Evolutionary conservation across 2,329 filamentous ascomycete genomes (phyloP).

Genomic region (Sporothrix curviconia): DNA sequence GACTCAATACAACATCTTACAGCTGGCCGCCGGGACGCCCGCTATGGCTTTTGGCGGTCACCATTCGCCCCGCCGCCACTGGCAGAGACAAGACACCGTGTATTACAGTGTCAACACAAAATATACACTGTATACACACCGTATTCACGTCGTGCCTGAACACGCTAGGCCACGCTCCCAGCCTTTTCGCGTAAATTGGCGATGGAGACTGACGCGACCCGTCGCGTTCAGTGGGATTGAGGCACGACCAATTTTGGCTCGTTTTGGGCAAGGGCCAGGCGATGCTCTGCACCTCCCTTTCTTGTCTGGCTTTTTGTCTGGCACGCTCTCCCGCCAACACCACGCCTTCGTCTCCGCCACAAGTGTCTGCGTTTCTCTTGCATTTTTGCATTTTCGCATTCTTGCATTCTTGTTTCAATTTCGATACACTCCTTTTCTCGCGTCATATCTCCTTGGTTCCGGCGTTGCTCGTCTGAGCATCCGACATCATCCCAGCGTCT

Average conservation of each 20-base stretch:
- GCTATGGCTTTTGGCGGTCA: conserved; percentile 4
- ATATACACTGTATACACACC: too few relatives aligned
- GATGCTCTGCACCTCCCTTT: conserved; percentile 8
- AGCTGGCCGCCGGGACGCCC: not conserved
- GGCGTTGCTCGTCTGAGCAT: too few relatives aligned
- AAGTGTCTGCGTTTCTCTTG: not conserved
- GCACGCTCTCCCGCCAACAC: conserved; percentile 10
- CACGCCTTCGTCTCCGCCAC: not conserved
- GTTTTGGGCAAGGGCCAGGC: conserved; percentile 3
- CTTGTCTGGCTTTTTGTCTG: too few relatives aligned
- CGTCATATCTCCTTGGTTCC: too few relatives aligned
- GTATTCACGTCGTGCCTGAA: not conserved
- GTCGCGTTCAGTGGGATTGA: conserved; percentile 7
- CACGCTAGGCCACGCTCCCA: conserved; percentile 2
- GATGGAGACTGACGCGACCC: conserved; percentile 11
- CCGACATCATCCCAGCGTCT: too few relatives aligned
- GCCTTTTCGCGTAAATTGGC: conserved; percentile 17
- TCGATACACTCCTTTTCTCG: too few relatives aligned
- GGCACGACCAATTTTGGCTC: conserved; percentile 4
- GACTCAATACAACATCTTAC: not conserved
- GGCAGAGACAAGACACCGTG: too few relatives aligned
- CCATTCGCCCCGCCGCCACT: conserved; percentile 1
- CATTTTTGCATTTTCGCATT: not conserved
- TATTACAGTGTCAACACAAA: not conserved
- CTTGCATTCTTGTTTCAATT: too few relatives aligned